Base-by-base conservation (phyloP, 306 rosid species). In the Canavalia ensiformis region DNA sequence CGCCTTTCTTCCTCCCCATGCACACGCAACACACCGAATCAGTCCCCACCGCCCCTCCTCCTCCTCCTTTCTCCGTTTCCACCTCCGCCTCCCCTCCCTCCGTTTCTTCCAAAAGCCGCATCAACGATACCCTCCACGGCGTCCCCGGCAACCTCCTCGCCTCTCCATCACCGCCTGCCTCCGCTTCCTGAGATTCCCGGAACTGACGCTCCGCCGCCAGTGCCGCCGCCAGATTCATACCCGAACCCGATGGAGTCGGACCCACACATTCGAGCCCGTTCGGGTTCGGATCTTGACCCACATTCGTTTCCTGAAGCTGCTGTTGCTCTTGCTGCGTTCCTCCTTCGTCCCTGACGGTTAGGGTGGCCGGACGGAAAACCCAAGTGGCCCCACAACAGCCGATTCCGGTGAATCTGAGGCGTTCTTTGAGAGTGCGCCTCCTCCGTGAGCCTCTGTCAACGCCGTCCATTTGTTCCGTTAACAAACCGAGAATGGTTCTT, bases 21-120 rank as follows among this genome's bases (percentile, higher is more conserved):
- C 98, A 94, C 91, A 94, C 98, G 97, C 97, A 94, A 85, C 98
- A 94, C 94, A 94, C 87, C 62, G 79, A 59, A 86, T 94, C 98
- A 78, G 30, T 84, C 34, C 91, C 91, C 76, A 9, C 70, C 8
- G 0, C 57, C 0, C 37, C 85, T 1, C 25, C 79, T 1, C 25
- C 25, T 33, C 42, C 76, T 46, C 45, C 83, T 58, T 62, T 73
- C 50, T 55, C 83, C 47, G 6, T 59, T 68, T 59, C 81, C 63
- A 28, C 78, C 42, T 3, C 68, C 62, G 2, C 70, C 2, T 74
- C 88, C 0, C 88, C 56, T 4, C 89, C 83, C 41, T 88, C 94
- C 64, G 89, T 83, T 68, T 94, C 98, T 69, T 92, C 94, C 66
- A 94, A 81, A 78, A 94, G 68, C 80, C 94, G 85, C 93, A 94